Conservation (phyloP, 2,329 filamentous ascomycete genomes). For the Zymoseptoria brevis region DNA sequence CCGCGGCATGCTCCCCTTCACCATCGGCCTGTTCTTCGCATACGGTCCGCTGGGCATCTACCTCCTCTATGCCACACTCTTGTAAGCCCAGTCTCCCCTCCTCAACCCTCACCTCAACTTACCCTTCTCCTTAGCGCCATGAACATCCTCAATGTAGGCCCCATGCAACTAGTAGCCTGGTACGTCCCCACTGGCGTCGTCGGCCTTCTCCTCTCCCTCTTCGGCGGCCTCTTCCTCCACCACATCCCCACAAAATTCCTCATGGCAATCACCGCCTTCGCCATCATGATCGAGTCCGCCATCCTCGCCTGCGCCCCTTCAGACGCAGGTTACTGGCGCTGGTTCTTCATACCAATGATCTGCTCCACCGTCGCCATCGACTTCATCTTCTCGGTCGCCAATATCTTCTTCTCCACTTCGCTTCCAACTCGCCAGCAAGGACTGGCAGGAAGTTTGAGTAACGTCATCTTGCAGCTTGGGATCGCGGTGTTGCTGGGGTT, state of each 20-base stretch:
- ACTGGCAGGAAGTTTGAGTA: slow-evolving; percentile 63
- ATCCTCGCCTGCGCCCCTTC: slow-evolving; percentile 57
- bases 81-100: too few species aligned
- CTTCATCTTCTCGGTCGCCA: slow-evolving; percentile 66
- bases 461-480: slow-evolving; percentile 61
- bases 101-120: not conserved
- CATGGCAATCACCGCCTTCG: slow-evolving; percentile 53
- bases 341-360: slow-evolving; percentile 63
- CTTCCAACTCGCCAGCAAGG: slow-evolving; percentile 61
- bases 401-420: slow-evolving; percentile 65
- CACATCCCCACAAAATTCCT: slow-evolving; percentile 55
- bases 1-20: slow-evolving; percentile 59
- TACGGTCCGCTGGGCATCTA: slow-evolving; percentile 64
- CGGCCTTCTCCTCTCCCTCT: slow-evolving; percentile 56
- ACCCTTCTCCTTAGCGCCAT: slow-evolving; percentile 43
- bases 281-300: slow-evolving; percentile 51
- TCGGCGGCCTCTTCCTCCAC: slow-evolving; percentile 61
- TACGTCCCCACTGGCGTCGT: slow-evolving; percentile 60
- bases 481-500: slow-evolving; percentile 66
- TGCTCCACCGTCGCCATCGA: slow-evolving; percentile 66
- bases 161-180: slow-evolving; percentile 60
- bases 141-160: slow-evolving; percentile 50
- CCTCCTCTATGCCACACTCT: slow-evolving; percentile 61
- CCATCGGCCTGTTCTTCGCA: slow-evolving; percentile 53
- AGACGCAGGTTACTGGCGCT: slow-evolving; percentile 59